Percentiles rank a stretch among this genome's conserved stretches.
Evolutionary conservation across 345 rosid genomes (phyloP).

Genomic region (Trapa incisa): DNA sequence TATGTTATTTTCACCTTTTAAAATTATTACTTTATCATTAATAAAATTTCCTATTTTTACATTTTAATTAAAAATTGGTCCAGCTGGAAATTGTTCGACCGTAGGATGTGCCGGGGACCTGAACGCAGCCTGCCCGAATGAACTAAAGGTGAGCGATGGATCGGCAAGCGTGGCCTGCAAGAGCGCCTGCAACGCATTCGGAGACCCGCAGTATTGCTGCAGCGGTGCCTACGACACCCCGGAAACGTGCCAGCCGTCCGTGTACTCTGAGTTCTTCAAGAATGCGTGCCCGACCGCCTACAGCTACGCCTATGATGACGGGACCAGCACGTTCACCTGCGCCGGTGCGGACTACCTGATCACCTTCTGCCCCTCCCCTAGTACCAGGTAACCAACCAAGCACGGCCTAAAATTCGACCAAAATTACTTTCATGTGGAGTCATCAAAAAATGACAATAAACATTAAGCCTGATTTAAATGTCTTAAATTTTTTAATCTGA

Average conservation of each 20-base stretch:
- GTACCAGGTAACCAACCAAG: conserved; percentile 20
- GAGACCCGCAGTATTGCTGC: conserved; percentile 47
- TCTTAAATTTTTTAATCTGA: too few relatives aligned
- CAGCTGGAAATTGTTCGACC: conserved; percentile 26
- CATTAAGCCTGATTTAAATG: too few relatives aligned
- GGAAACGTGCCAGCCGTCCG: conserved; percentile 37
- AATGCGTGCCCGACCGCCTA: conserved; percentile 45
- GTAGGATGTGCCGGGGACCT: conserved; percentile 46
- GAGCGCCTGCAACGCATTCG: conserved; percentile 55
- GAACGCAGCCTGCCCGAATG: conserved; percentile 40
- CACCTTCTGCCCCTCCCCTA: conserved; percentile 42
- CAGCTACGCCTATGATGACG: conserved; percentile 59
- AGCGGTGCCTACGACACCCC: conserved; percentile 44
- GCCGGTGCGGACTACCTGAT: conserved; percentile 33
- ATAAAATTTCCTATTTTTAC: too few relatives aligned
- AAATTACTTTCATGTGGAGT: too few relatives aligned
- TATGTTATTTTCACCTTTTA: too few relatives aligned
- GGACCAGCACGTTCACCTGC: conserved; percentile 49
- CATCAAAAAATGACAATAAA: too few relatives aligned
- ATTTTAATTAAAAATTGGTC: not conserved
- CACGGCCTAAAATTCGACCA: too few relatives aligned
- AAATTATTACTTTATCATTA: too few relatives aligned
- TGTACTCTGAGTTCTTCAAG: conserved; percentile 46
- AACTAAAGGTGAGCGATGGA: conserved; percentile 24
- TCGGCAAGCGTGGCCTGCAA: conserved; percentile 39